Evolutionary conservation across 164 flowering plant species (phyloP).

Genomic region (Pachysandra terminalis): DNA sequence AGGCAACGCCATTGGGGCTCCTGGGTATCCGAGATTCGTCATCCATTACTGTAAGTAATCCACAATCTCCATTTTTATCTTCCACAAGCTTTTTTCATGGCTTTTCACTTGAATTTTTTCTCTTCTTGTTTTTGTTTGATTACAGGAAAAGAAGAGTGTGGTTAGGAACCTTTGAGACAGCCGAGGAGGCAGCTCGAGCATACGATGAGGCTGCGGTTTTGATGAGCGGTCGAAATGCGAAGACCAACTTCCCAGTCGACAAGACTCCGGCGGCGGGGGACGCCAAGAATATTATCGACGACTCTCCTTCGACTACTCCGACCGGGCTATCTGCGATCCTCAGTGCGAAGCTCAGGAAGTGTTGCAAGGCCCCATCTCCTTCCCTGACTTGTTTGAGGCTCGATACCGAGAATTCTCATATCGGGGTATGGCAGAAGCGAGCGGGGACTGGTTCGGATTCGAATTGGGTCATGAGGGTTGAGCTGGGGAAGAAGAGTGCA

Average conservation of each 20-base stretch:
- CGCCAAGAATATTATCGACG: background rate
- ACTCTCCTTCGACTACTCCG: conserved; percentile 20
- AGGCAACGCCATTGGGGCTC: conserved; percentile 95
- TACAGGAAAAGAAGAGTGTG: conserved; percentile 73
- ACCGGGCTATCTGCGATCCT: conserved; percentile 43
- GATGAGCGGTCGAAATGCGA: conserved; percentile 75
- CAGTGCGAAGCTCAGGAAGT: conserved; percentile 52
- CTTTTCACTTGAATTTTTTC: too few species aligned
- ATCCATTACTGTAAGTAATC: conserved; percentile 61
- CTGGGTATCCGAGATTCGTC: conserved; percentile 89
- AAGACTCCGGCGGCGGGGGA: conserved; percentile 9
- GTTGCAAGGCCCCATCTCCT: conserved; percentile 62
- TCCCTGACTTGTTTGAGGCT: too few species aligned
- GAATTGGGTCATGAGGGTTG: conserved; percentile 75
- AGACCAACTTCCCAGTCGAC: conserved; percentile 61
- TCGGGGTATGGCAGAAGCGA: conserved; percentile 88
- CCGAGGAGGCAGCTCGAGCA: conserved; percentile 81
- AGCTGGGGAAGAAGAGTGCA: conserved; percentile 36
- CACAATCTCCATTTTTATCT: too few species aligned
- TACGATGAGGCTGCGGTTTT: conserved; percentile 75
- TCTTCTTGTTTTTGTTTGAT: background rate
- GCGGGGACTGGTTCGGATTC: conserved; percentile 59
- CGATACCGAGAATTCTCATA: conserved; percentile 66
- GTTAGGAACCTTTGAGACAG: conserved; percentile 82
- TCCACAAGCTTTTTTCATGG: too few species aligned